Base-by-base conservation (phyloP, 116 monocot species). In the Posidonia oceanica region DNA sequence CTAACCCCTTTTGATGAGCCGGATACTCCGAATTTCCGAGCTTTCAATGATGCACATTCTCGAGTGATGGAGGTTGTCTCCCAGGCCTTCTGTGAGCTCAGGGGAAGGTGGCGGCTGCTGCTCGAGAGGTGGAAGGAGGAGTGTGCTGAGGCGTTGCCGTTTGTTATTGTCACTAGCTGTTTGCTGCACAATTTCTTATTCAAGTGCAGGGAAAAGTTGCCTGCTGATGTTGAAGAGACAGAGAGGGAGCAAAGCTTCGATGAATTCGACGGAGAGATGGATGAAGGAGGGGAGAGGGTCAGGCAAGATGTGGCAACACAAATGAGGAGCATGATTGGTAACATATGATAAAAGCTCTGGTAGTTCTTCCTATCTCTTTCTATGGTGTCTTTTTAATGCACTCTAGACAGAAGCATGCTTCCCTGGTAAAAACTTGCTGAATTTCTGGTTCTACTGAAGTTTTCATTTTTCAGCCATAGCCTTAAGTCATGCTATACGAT, bases 181-280 rank as follows among this genome's bases (percentile, higher is more conserved):
- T 70, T 94, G 82, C 84, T 94, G 44, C 94, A 94, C 48, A 94
- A 94, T 70, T 94, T 77, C 71, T 71, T 91, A 63, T 68, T 86
- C 16, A 84, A 67, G 53, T 42, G 44, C 70, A 79, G 40, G 5
- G 64, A 66, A 13, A 11, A 12, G 1, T 12, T 38, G 10, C 18
- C 40, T 15, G 66, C 23, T 16, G 44, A 40, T 21, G 23, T 52
- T 40, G 59, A 69, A 17, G 39, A 18, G 39, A 4, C 29, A 7
- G 54, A 16, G n/a, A 39, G 16, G 60, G 82, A 75, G 37, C 20
- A 38, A 16, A 57, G 70, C 57, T 85, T 87, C 73, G 36, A 14
- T 10, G 84, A 82, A 37, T 86, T 72, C 42, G 76, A 76, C 8
- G 87, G 81, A 44, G 52, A 79, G 63, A 83, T 44, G 37, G 85